A percentile compares a stretch with the other conserved stretches of the same genome.
These are phyloP conservation scores for Wickerhamomyces sp. DNA, from an alignment of 1,139 yeast genomes.

Conservation along the genomic window DNA sequence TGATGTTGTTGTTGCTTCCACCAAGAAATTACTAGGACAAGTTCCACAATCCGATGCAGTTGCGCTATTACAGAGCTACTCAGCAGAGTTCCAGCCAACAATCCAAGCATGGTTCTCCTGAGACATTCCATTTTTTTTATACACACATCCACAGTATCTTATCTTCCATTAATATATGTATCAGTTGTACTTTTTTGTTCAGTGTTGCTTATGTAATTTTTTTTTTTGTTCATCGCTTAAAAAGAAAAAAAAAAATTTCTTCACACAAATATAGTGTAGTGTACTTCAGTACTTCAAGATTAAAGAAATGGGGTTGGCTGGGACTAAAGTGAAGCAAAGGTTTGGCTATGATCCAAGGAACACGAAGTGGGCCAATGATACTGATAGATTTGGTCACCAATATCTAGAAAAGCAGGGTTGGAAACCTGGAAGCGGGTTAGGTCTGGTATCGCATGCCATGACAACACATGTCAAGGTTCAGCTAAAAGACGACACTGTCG, in stretches of 20 bases:
- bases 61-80: constrained; percentile 56
- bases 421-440: constrained; percentile 89
- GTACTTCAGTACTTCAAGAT: neutral
- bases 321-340: constrained; percentile 73
- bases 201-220: neutral
- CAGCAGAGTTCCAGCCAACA: constrained; percentile 57
- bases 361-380: constrained; percentile 90
- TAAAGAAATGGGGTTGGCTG: constrained; percentile 74
- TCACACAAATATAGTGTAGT: neutral
- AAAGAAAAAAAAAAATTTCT: neutral
- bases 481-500: constrained; percentile 76
- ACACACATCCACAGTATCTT: too few relatives aligned
- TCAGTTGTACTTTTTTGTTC: too few relatives aligned
- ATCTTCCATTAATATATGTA: too few relatives aligned
- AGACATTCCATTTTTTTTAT: too few relatives aligned
- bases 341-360: constrained; percentile 93
- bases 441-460: constrained; percentile 56
- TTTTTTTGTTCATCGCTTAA: constrained; percentile 1
- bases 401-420: constrained; percentile 83
- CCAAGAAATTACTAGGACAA: constrained; percentile 42
- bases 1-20: constrained; percentile 55
- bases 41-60: constrained; percentile 62
- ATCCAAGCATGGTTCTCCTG: constrained; percentile 63
- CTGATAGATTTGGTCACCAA: constrained; percentile 80
- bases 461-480: constrained; percentile 81